Evolutionary conservation across 129 eudicot species (phyloP), one percentile per base, ranked within the genome.

Genomic region (Gnaphalium uliginosum): DNA sequence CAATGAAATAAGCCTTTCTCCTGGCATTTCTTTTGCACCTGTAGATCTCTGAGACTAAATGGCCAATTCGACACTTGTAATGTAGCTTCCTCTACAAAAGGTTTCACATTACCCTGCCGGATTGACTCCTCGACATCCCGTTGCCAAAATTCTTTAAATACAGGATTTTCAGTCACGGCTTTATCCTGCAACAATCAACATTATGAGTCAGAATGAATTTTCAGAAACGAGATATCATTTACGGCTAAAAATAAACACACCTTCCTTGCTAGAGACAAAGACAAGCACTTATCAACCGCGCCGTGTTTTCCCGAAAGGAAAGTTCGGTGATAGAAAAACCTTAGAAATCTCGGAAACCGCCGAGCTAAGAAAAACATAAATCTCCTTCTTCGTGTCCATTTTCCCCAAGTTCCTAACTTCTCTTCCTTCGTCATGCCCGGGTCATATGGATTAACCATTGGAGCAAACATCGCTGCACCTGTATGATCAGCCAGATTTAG

Each of bases 251-350:
- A 48, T 30, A 17, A 71, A 75, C 73, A 77, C 68, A 85, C 98
- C 96, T 81, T 84, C 27, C 79, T 76, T 43, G 90, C 80, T 64
- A 94, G 88, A 43, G 93, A 80, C 35, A 79, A 53, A 79, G 97
- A 85, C 68, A 94, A 32, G 91, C 93, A 89, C 65, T 88, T 89
- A 18, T 94, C 96, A 68, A 94, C 71, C 24, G 67, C 83, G 19
- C 97, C 96, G 43, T 94, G 98, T 81, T 81, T 94, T 61, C 98
- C 98, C 21, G 98, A 94, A 21, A 90, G 86, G 85, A 90, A 90
- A 62, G 88, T 88, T 75, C 81, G 78, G 27, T 81, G 82, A 41
- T 90, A 94, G 74, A 90, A 91, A 84, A 86, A 82, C 48, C 78
- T 75, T 6, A 94, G 85, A 71, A 87, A 81, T 65, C 80, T 81